These are phyloP conservation scores for Escallonia herrerae DNA, from an alignment of 129 eudicot species.

Conservation along the genomic window DNA sequence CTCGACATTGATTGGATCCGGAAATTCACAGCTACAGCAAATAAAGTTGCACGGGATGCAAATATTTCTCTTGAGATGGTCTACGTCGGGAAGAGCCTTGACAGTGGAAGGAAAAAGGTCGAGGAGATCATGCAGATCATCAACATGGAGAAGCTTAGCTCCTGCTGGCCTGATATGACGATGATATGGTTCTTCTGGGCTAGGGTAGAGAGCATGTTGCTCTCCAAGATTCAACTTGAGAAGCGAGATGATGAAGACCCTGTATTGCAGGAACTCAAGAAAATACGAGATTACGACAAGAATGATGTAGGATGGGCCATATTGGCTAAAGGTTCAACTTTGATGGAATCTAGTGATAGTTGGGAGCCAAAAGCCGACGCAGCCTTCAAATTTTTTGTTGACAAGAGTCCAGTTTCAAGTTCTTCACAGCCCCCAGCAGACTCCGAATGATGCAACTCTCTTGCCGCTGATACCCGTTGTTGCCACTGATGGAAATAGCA, in stretches of 20 bases:
- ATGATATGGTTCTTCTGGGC: constrained; percentile 60
- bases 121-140: constrained; percentile 32
- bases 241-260: constrained; percentile 41
- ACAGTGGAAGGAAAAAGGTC: constrained; percentile 27
- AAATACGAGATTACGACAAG: no score
- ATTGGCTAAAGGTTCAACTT: no score
- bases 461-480: no score
- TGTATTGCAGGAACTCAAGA: constrained; percentile 25
- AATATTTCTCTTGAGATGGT: constrained; percentile 50
- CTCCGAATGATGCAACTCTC: no score
- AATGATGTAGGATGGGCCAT: no score
- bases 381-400: no score
- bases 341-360: no score
- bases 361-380: no score
- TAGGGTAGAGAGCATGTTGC: constrained; percentile 71
- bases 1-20: constrained; percentile 64
- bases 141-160: constrained; percentile 43
- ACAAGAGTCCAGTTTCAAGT: no score
- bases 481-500: no score
- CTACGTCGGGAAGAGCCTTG: constrained; percentile 44
- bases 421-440: no score
- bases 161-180: constrained; percentile 45
- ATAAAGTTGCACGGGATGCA: constrained; percentile 32
- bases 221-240: constrained; percentile 54
- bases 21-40: constrained; percentile 44